Conservation (phyloP, 352 stramenopile genomes). For the Phytopythium cucurbitacearum region DNA sequence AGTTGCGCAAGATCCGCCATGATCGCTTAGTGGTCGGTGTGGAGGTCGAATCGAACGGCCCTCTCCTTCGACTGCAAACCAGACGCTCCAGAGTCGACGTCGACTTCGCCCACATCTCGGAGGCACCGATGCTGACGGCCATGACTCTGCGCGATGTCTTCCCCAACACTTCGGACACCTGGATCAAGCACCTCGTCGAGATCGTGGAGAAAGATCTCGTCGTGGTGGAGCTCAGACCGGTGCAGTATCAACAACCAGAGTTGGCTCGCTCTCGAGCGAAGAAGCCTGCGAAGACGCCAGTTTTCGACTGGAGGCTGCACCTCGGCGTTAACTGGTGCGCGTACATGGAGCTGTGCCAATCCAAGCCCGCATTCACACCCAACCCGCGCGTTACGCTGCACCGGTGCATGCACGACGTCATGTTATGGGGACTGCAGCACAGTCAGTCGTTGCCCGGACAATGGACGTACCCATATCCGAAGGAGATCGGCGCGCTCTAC, state of each 20-base stretch:
- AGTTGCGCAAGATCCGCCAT: too few relatives aligned
- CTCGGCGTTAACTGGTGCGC: background rate
- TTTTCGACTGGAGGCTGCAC: background rate
- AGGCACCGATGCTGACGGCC: background rate
- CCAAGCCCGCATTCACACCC: too few relatives aligned
- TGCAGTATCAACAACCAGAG: background rate
- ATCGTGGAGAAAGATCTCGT: background rate
- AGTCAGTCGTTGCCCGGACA: constrained; percentile 1
- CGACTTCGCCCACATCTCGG: background rate
- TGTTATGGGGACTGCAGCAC: constrained; percentile 26
- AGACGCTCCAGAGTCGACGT: too few relatives aligned
- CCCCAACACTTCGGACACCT: background rate
- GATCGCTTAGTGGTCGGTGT: background rate
- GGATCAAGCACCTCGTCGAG: background rate
- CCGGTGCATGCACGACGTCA: constrained; percentile 18
- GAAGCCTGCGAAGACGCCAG: background rate
- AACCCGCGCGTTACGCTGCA: background rate
- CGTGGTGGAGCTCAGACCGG: background rate
- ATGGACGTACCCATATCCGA: constrained; percentile 15
- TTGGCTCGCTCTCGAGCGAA: background rate
- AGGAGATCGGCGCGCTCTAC: constrained; percentile 31
- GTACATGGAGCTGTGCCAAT: background rate
- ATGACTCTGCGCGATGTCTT: background rate
- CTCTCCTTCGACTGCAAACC: background rate
- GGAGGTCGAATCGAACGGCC: background rate